Evolutionary conservation across 306 rosid genomes (phyloP), one percentile per base, ranked within the genome.

Genomic region (Quercus wislizeni): DNA sequence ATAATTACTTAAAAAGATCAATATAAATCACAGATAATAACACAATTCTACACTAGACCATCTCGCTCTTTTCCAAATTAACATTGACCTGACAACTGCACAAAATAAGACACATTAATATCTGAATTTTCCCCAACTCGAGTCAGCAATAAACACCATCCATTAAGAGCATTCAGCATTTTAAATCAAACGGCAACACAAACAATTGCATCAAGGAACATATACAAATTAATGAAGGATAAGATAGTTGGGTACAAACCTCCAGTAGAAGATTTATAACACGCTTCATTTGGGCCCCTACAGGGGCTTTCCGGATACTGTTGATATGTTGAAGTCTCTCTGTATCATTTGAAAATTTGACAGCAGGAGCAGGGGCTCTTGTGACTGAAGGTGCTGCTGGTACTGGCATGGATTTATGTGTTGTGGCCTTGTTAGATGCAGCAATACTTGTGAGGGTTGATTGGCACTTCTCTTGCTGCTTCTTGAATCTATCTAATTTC

Each of bases 261-360:
- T 95, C 96, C 2, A 83, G 79, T 56, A 95, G 90, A 61, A 91
- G 89, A 89, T 84, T 87, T 19, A 95, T 95, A 35, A 95, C 98
- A 57, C 96, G 92, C 88, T 90, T 95, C 83, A 95, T 93, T 85
- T 95, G 99, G 76, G 98, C 94, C 80, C 99, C 98, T 1, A 91
- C 98, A 0, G 97, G 94, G 51, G 88, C 82, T 62, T 90, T 95
- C 54, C 97, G 87, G 2, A 95, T 93, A 81, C 84, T 90, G 55
- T 91, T 90, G 10, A 93, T 92, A 30, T 93, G 96, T 65, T 95
- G 99, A 75, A 95, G 98, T 75, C 99, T 88, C 84, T 91, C 99
- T 0, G 97, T 95, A 69, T 95, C 99, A 69, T 85, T 95, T 0
- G 99, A 95, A 78, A 93, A 93, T 78, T 95, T 95, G 41, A 91